Evolutionary conservation across 2,329 filamentous ascomycete species (phyloP).

Genomic region (Fusarium armeniacum): DNA sequence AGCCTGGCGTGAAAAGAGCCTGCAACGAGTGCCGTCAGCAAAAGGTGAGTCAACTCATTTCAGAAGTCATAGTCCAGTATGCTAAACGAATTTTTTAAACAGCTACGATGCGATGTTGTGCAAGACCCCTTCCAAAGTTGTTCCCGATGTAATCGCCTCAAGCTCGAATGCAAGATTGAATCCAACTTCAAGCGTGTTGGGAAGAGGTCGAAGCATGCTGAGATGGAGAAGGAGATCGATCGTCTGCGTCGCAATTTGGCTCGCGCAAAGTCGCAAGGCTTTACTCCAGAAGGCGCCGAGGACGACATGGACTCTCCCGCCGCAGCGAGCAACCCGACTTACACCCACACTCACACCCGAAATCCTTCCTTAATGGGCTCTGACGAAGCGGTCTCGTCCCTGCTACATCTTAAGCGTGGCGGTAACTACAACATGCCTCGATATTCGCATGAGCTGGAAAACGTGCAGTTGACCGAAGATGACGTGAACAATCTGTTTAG

Average conservation of each 20-base stretch:
- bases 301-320: constrained; percentile 72
- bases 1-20: constrained; percentile 80
- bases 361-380: constrained; percentile 76
- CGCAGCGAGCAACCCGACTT: constrained; percentile 64
- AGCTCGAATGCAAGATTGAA: constrained; percentile 87
- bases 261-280: constrained; percentile 72
- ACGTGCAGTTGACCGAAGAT: constrained; percentile 74
- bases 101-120: constrained; percentile 87
- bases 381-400: constrained; percentile 76
- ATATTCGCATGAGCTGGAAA: constrained; percentile 73
- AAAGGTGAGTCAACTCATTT: constrained; percentile 71
- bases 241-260: constrained; percentile 73
- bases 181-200: constrained; percentile 88
- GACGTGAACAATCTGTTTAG: constrained; percentile 75
- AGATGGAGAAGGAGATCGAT: constrained; percentile 88
- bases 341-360: constrained; percentile 72
- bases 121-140: constrained; percentile 85
- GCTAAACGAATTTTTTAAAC: constrained; percentile 37
- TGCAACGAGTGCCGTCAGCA: constrained; percentile 90
- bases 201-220: constrained; percentile 85
- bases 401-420: constrained; percentile 75
- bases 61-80: not conserved
- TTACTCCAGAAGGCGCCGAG: constrained; percentile 66
- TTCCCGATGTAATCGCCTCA: constrained; percentile 82
- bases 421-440: constrained; percentile 72